Percentiles rank a stretch among this genome's conserved stretches.
These are phyloP conservation scores for Colletotrichum abscissum DNA, from an alignment of 2,329 filamentous ascomycete genomes.

Conservation along the genomic window DNA sequence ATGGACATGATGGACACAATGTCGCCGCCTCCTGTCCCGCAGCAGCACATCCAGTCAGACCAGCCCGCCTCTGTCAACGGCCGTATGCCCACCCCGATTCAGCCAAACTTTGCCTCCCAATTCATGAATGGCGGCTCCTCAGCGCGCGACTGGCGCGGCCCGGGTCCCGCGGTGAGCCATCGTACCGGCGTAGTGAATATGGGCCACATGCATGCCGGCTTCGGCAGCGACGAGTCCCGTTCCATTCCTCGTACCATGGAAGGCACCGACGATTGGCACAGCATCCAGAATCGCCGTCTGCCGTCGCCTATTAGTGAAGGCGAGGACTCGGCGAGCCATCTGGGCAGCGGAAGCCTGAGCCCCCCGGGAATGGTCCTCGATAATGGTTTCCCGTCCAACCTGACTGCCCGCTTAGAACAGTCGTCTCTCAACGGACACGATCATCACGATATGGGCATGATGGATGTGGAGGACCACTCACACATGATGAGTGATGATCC, in stretches of 20 bases:
- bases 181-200: constrained; percentile 50
- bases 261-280: constrained; percentile 59
- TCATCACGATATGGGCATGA: constrained; percentile 43
- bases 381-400: constrained; percentile 48
- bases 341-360: constrained; percentile 45
- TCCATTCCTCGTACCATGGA: constrained; percentile 62
- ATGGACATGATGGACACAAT: constrained; percentile 58
- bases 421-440: constrained; percentile 26
- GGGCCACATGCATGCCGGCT: constrained; percentile 52
- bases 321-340: constrained; percentile 51
- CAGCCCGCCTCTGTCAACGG: constrained; percentile 45
- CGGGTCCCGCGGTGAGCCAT: constrained; percentile 41
- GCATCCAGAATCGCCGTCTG: constrained; percentile 63
- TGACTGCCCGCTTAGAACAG: constrained; percentile 47
- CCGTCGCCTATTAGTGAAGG: constrained; percentile 71
- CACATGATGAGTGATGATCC: constrained; percentile 20
- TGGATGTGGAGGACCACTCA: constrained; percentile 43
- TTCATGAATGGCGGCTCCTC: constrained; percentile 44
- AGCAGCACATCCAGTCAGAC: constrained; percentile 39
- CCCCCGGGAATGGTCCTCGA: constrained; percentile 46
- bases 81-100: constrained; percentile 70
- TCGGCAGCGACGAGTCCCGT: constrained; percentile 49
- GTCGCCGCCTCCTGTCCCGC: constrained; percentile 43
- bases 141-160: constrained; percentile 59
- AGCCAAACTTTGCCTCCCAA: constrained; percentile 67